A percentile compares a stretch with the other conserved stretches of the same genome.
phyloP scores from a whole-genome alignment of 2,329 filamentous ascomycete genomes.

The Aureobasidium pullulans region DNA sequence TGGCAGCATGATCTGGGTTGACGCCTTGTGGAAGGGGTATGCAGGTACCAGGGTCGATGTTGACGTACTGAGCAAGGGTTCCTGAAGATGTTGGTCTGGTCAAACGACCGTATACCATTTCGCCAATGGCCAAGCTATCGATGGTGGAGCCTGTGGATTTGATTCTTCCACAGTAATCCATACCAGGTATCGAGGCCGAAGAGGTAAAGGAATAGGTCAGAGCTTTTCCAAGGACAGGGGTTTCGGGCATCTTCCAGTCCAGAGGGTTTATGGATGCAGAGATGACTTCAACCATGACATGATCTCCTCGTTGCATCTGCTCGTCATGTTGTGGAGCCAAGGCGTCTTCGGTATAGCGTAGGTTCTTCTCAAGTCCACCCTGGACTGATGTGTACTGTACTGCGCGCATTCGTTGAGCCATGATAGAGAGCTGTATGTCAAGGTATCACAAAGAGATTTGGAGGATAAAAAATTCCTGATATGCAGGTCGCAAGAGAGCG shows the following conservation, averaged over 20 bases:
- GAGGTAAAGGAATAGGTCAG: constrained; percentile 24
- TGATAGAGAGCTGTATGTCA: neutral
- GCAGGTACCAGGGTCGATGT: constrained; percentile 17
- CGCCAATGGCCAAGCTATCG: constrained; percentile 26
- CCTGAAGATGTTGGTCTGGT: constrained; percentile 28
- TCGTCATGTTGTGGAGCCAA: constrained; percentile 17
- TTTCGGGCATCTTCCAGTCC: constrained; percentile 43
- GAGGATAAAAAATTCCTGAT: neutral
- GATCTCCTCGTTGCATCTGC: constrained; percentile 14
- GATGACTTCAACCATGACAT: constrained; percentile 39
- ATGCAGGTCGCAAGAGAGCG: constrained; percentile 2
- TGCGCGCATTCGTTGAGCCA: constrained; percentile 23
- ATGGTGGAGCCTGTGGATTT: constrained; percentile 25
- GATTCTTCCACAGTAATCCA: constrained; percentile 48
- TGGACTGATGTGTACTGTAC: constrained; percentile 21
- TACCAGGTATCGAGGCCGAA: constrained; percentile 39
- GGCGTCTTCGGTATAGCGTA: constrained; percentile 25
- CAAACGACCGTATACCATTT: constrained; percentile 33
- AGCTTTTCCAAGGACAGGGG: constrained; percentile 30
- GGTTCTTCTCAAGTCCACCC: constrained; percentile 29
- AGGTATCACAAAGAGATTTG: neutral
- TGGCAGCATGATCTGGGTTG: constrained; percentile 29
- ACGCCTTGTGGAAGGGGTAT: constrained; percentile 30
- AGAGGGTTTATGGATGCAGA: constrained; percentile 42
- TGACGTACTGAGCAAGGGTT: constrained; percentile 31